Percentiles rank a stretch among this genome's conserved stretches.
Evolutionary conservation across 73 alveolate genomes (phyloP).

Genomic region (Breviolum minutum): DNA sequence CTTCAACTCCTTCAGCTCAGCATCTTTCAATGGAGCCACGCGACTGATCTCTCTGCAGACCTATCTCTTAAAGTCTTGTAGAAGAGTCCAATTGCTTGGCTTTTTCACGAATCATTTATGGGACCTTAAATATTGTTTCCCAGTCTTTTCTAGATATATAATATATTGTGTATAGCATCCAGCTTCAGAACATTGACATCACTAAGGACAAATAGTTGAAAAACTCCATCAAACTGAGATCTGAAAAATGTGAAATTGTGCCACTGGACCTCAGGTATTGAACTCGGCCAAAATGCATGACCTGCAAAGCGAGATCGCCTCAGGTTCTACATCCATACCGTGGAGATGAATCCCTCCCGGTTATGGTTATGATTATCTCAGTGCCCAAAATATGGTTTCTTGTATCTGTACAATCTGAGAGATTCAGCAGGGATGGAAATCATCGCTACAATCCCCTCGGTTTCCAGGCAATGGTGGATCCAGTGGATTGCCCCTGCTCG

Average conservation of each 20-base stretch:
- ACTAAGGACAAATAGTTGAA: too few species aligned
- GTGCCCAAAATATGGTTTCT: background rate
- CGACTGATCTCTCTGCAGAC: conserved; percentile 14
- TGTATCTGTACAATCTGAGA: background rate
- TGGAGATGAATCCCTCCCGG: too few species aligned
- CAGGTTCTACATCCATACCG: background rate
- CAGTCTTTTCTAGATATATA: too few species aligned
- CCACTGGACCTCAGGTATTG: background rate
- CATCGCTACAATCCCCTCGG: background rate
- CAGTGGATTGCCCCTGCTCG: conserved; percentile 57
- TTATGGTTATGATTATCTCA: too few species aligned
- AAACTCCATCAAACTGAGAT: background rate
- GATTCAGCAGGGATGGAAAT: background rate
- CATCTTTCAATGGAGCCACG: background rate
- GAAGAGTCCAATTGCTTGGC: too few species aligned
- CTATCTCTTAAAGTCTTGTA: background rate
- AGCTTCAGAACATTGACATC: too few species aligned
- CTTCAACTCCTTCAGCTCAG: conserved; percentile 36
- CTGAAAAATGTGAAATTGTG: background rate
- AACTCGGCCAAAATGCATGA: conserved; percentile 17
- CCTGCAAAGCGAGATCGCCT: conserved; percentile 57
- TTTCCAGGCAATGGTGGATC: conserved; percentile 36
- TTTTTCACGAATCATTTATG: too few species aligned
- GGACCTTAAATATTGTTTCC: too few species aligned
- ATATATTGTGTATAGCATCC: too few species aligned